Conservation (phyloP, 768 basidiomycete species). For the Trametes elegans region DNA sequence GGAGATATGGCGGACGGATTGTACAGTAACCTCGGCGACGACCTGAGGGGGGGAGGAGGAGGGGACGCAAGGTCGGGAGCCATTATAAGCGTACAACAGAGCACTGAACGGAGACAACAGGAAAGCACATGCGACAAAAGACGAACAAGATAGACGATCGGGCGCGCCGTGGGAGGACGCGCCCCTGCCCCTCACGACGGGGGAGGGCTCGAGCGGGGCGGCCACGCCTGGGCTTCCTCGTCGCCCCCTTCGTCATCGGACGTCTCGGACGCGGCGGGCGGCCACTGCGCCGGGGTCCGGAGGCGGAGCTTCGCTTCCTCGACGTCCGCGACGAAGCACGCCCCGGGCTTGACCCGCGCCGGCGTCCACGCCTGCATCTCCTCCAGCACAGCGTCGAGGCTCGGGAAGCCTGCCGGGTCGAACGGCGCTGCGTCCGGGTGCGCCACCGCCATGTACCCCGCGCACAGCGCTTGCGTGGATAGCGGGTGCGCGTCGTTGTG, state of each 20-base stretch:
- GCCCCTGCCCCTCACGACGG: background rate
- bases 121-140: background rate
- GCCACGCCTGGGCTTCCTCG: background rate
- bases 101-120: background rate
- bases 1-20: background rate
- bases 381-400: background rate
- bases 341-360: background rate
- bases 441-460: background rate
- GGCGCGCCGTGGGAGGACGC: background rate
- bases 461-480: background rate
- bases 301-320: background rate
- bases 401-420: background rate
- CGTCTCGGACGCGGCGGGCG: background rate
- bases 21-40: background rate
- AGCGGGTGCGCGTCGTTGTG: background rate
- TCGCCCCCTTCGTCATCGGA: background rate
- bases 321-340: background rate
- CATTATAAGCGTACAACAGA: background rate
- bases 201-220: background rate
- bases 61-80: background rate
- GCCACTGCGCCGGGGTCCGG: background rate
- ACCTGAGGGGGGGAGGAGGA: background rate
- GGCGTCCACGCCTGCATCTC: conserved; percentile 1
- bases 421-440: background rate
- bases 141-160: background rate